These are phyloP conservation scores for Pezicula carpinea DNA, from an alignment of 2,329 filamentous ascomycete genomes.

Conservation along the genomic window DNA sequence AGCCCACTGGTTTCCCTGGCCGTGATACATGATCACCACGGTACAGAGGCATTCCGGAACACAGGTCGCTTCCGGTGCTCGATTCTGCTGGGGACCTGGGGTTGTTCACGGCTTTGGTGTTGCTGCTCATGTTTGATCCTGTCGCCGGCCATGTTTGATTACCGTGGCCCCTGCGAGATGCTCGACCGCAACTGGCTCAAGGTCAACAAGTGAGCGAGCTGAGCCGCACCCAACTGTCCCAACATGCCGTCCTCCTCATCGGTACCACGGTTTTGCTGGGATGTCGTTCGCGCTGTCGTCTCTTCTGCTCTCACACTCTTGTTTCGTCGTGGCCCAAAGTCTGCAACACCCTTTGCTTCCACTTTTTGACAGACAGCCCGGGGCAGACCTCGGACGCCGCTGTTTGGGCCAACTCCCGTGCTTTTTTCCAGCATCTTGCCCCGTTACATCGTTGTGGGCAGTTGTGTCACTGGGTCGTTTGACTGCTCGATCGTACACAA, in stretches of 20 bases:
- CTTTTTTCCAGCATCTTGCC: neutral
- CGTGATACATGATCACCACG: too few relatives aligned
- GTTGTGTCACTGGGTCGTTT: conserved; percentile 6
- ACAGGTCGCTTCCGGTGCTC: conserved; percentile 1
- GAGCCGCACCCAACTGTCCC: conserved; percentile 10
- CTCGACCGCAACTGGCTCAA: conserved; percentile 4
- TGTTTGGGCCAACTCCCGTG: neutral
- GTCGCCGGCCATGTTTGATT: conserved; percentile 21
- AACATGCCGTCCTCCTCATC: neutral
- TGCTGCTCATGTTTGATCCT: conserved; percentile 12
- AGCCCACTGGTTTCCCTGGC: too few relatives aligned
- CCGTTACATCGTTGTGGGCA: neutral
- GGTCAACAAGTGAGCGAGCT: neutral
- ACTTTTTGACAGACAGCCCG: conserved; percentile 4
- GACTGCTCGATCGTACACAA: conserved; percentile 1
- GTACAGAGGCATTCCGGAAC: neutral
- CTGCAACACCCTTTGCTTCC: conserved; percentile 16
- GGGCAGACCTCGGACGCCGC: neutral
- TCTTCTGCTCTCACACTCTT: conserved; percentile 1
- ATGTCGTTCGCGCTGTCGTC: neutral
- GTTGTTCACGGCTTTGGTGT: neutral
- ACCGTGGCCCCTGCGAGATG: conserved; percentile 7
- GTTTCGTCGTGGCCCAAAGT: conserved; percentile 13
- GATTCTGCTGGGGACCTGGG: neutral
- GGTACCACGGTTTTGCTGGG: too few relatives aligned